phyloP scores from a whole-genome alignment of 2,329 filamentous ascomycete species.

The Beauveria rudraprayagi region DNA sequence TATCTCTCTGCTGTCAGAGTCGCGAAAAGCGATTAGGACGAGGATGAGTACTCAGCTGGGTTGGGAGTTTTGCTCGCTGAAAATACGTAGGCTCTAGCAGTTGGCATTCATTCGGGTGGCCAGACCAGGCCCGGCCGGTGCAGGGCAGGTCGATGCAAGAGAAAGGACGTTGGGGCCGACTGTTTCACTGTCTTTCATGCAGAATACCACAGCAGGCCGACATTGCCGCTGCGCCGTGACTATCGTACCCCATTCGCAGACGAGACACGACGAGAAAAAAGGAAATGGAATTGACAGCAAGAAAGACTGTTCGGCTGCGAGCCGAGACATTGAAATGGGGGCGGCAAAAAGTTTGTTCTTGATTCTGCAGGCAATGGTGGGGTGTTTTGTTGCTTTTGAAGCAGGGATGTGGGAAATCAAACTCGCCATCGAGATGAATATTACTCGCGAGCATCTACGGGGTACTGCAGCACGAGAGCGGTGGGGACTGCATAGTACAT shows the following conservation, averaged over 20 bases:
- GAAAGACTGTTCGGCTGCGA: neutral
- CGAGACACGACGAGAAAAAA: neutral
- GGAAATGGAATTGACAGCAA: neutral
- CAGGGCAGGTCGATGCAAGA: neutral
- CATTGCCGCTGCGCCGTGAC: neutral
- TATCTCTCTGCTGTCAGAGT: neutral
- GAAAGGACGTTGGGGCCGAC: neutral
- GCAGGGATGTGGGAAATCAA: neutral
- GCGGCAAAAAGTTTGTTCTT: neutral
- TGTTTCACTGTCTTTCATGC: neutral
- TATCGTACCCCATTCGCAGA: neutral
- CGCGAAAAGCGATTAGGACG: neutral
- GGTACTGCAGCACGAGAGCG: neutral
- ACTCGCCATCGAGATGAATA: neutral
- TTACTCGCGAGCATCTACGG: neutral
- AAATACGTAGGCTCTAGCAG: neutral
- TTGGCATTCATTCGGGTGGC: neutral
- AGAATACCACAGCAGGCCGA: neutral
- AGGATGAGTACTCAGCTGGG: neutral
- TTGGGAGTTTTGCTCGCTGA: neutral
- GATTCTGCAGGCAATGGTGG: neutral
- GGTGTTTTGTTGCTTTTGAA: neutral
- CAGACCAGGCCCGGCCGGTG: neutral
- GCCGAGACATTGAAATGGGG: neutral
- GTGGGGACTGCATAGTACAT: neutral